phyloP scores from a whole-genome alignment of 108 stramenopile species.

The Cyclotella kingstonii region DNA sequence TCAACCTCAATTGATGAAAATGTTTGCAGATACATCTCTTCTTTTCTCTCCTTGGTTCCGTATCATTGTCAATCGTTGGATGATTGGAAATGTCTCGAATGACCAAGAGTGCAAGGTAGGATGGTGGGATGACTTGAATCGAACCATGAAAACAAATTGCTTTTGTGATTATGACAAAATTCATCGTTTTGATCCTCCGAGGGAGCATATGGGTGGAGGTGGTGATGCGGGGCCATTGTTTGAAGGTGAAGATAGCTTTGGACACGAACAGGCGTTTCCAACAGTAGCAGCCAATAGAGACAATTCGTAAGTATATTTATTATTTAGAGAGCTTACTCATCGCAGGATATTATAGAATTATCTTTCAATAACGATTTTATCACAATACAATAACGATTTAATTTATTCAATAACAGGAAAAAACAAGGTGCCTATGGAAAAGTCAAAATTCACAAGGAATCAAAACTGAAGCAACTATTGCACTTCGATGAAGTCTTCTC shows the following conservation, averaged over 20 bases:
- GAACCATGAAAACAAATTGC: conserved; percentile 77
- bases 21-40: conserved; percentile 66
- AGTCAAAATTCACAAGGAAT: conserved; percentile 88
- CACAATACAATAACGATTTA: too few relatives aligned
- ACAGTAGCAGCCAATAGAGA: conserved; percentile 13
- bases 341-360: neutral
- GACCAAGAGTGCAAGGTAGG: conserved; percentile 4
- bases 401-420: conserved; percentile 48
- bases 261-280: conserved; percentile 18
- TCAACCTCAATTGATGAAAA: conserved; percentile 54
- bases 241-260: conserved; percentile 4
- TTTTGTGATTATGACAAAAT: conserved; percentile 68
- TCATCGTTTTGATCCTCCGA: conserved; percentile 84
- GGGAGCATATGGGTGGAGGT: conserved; percentile 81
- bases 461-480: conserved; percentile 77
- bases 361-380: too few relatives aligned
- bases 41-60: conserved; percentile 93
- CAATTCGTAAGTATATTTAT: conserved; percentile 19
- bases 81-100: conserved; percentile 38
- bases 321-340: neutral
- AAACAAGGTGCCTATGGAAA: conserved; percentile 99
- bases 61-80: conserved; percentile 79
- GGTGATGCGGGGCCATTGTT: conserved; percentile 81
- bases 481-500: conserved; percentile 91
- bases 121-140: conserved; percentile 85